Evolutionary conservation across 768 basidiomycete species (phyloP), one percentile per base, ranked within the genome.

Genomic region (Inosperma sp.): DNA sequence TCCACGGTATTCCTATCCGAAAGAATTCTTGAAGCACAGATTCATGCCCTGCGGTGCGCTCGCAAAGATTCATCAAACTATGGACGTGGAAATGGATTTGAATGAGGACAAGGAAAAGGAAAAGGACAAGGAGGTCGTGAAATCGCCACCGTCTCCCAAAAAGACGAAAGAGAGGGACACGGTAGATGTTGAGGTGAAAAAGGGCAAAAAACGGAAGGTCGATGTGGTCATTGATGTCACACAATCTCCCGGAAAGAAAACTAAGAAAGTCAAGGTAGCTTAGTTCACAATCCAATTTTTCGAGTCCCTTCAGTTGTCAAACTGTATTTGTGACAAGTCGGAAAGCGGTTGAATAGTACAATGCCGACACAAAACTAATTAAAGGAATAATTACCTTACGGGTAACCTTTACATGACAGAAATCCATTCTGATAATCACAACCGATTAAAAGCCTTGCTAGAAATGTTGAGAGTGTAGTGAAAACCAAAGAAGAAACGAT

Each of bases 21-120:
- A 71, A 40, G 81, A 86, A 37, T 56, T 81, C 2, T 71, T 88
- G 26, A 86, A 73, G 51, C 85, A 87, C 56, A 62, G 68, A 2
- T 88, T 84, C 63, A 61, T 79, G 56, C 86, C 86, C 0, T 79
- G 76, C 23, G 85, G 85, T 1, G 78, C 83, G 12, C 62, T 72
- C 55, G 59, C 55, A 16, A 56, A 55, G 1, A 27, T 42, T 25
- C n/a, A 57, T 12, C 41, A 26, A n/a, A 62, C 66, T 12, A 66
- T 69, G 34, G 56, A 62, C 29, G 52, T 63, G 29, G 59, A 65
- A 45, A 27, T 52, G 8, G 37, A 56, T 3, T 42, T 40, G 37
- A 40, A 12, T n/a, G 42, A 40, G 23, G 25, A 51, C 22, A 51
- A 48, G 21, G 16, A 29, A n/a, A 54, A 52, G 22, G 33, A 39